Evolutionary conservation across 2,329 filamentous ascomycete species (phyloP).

Genomic region (Amauroascus verrucosus): DNA sequence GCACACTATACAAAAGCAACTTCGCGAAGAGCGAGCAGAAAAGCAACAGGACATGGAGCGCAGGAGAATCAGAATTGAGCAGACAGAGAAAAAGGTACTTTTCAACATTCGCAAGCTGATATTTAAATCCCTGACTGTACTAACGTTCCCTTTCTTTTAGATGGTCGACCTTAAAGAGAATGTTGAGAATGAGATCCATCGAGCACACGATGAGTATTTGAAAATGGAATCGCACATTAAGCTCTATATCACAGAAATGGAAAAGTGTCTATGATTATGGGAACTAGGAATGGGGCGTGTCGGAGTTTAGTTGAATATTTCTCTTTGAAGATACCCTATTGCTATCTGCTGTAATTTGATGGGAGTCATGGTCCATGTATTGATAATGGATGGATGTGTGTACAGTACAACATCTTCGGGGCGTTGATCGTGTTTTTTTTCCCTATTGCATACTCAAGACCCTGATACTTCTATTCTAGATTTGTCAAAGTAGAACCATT

Average conservation of each 20-base stretch:
- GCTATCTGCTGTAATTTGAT: conserved; percentile 6
- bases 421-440: not conserved
- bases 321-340: conserved; percentile 20
- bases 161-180: conserved; percentile 97
- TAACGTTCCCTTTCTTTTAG: conserved; percentile 44
- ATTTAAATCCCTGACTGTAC: not conserved
- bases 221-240: conserved; percentile 97
- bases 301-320: conserved; percentile 32
- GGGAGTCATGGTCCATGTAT: conserved; percentile 10
- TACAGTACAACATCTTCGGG: not conserved
- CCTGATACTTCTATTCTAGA: conserved; percentile 23
- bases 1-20: conserved; percentile 62
- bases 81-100: conserved; percentile 91
- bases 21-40: conserved; percentile 74
- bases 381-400: not conserved
- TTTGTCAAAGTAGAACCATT: conserved; percentile 54
- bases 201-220: conserved; percentile 84
- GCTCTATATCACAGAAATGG: conserved; percentile 98
- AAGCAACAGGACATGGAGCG: conserved; percentile 89
- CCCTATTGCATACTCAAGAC: not conserved
- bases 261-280: conserved; percentile 59
- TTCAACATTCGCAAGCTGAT: conserved; percentile 3
- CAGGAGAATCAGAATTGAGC: conserved; percentile 84
- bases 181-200: conserved; percentile 87
- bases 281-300: conserved; percentile 19